Percentiles rank a stretch among this genome's conserved stretches.
These are phyloP conservation scores for Lactarius evosmus DNA, from an alignment of 768 basidiomycete genomes.

Conservation along the genomic window DNA sequence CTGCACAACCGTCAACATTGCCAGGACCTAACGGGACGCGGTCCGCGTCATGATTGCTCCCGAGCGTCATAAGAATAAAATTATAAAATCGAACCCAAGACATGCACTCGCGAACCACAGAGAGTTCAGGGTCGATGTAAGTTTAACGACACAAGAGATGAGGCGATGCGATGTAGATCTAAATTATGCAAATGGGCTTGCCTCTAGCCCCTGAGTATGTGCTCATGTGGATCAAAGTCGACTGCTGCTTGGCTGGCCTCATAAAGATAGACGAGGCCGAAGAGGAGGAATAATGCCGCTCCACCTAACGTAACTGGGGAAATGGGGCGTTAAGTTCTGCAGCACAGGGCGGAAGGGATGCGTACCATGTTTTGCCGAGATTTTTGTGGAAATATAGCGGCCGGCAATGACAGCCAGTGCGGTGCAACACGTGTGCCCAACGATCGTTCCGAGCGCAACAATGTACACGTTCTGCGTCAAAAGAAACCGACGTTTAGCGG, in stretches of 20 bases:
- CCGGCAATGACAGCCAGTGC: constrained; percentile 91
- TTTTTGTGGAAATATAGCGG: constrained; percentile 86
- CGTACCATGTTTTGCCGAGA: constrained; percentile 92
- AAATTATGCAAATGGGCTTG: neutral
- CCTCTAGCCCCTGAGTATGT: constrained; percentile 23
- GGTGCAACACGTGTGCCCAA: constrained; percentile 87
- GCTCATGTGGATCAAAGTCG: constrained; percentile 25
- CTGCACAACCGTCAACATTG: neutral
- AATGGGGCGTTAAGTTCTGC: constrained; percentile 2
- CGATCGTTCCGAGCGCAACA: constrained; percentile 83
- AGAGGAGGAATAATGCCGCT: constrained; percentile 24
- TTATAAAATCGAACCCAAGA: neutral
- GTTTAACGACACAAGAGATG: neutral
- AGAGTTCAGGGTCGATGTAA: neutral
- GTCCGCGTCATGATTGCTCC: neutral
- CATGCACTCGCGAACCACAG: neutral
- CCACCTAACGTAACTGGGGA: constrained; percentile 27
- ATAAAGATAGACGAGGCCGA: constrained; percentile 27
- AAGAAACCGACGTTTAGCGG: constrained; percentile 17
- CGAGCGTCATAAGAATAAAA: neutral
- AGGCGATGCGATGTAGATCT: neutral
- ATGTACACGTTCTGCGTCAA: constrained; percentile 78
- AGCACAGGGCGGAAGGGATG: neutral
- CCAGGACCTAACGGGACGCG: neutral
- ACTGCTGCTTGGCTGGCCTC: constrained; percentile 17